Evolutionary conservation across 106 monocot genomes (phyloP), one percentile per base, ranked within the genome.

Genomic region (Dioscorea zingiberensis): DNA sequence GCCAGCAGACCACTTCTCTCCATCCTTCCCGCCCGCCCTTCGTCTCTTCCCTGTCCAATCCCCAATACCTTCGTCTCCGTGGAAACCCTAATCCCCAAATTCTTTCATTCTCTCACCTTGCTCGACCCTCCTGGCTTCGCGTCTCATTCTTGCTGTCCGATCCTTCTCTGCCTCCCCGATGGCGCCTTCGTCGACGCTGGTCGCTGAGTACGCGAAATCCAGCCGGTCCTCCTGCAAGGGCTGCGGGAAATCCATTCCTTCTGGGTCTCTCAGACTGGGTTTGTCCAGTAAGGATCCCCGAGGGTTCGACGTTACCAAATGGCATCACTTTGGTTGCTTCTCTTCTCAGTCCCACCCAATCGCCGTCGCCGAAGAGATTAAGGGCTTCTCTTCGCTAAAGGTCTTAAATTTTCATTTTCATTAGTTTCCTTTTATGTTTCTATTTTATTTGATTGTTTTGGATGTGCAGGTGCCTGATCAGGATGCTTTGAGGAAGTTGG

Each of bases 151-250:
- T 6, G 59, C 59, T 59, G 13, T 22, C 27, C 27, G 25, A 25
- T 18, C 19, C 1, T 55, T 47, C 56, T 47, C 28, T 21, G n/a
- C 16, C 22, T 57, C 27, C 12, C 72, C 24, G 45, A 67, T 77
- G 64, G 59, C 67, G 44, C 59, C 82, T 25, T 7, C 81, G 47
- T 14, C 23, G 14, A 63, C 66, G 62, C 63, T 81, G 27, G 74
- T 76, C 21, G 81, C 73, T 49, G 90, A 94, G 77, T 90, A 94
- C 67, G 94, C 87, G 25, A 94, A 94, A 59, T 87, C 94, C 16
- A 68, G 70, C 25, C 86, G 89, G 9, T 90, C 94, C 17, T 74
- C 86, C 16, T 94, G 90, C 80, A 90, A 94, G 73, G 62, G 54
- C 21, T 94, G 94, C 68, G 70, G 77, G 13, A 80, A 77, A 44